Evolutionary conservation across 352 stramenopile genomes (phyloP).

Genomic region (Phytophthora sp.): DNA sequence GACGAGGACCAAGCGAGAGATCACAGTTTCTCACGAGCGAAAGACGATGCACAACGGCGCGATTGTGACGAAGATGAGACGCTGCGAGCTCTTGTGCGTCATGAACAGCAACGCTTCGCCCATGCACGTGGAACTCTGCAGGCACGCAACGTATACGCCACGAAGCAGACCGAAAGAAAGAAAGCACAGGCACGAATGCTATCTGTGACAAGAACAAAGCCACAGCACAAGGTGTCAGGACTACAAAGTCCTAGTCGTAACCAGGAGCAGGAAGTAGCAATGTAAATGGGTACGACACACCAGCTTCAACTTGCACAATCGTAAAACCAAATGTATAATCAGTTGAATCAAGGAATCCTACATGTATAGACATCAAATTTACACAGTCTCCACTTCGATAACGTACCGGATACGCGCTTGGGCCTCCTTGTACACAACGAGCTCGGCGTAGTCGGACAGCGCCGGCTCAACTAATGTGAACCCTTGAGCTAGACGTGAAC

Average conservation of each 20-base stretch:
- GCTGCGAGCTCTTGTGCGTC: conserved; percentile 57
- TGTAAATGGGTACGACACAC: conserved; percentile 4
- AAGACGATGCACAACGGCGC: conserved; percentile 42
- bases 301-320: conserved; percentile 18
- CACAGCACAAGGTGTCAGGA: conserved; percentile 2
- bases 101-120: conserved; percentile 62
- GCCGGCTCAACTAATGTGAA: conserved; percentile 27
- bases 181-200: conserved; percentile 40
- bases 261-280: conserved; percentile 30
- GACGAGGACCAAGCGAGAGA: conserved; percentile 31
- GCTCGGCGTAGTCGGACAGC: conserved; percentile 57
- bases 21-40: conserved; percentile 38
- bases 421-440: conserved; percentile 79
- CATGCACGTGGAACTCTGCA: conserved; percentile 67
- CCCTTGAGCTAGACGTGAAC: conserved; percentile 16
- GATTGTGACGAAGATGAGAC: conserved; percentile 69
- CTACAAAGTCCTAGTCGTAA: conserved; percentile 18
- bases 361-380: neutral
- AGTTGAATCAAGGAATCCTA: neutral
- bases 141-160: conserved; percentile 73
- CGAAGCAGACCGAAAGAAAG: conserved; percentile 49
- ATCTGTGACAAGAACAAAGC: conserved; percentile 17
- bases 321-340: conserved; percentile 8
- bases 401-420: conserved; percentile 80
- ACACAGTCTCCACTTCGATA: conserved; percentile 65